Evolutionary conservation across 257 asterid genomes (phyloP), one percentile per base, ranked within the genome.

Genomic region (Nemophila menziesii): DNA sequence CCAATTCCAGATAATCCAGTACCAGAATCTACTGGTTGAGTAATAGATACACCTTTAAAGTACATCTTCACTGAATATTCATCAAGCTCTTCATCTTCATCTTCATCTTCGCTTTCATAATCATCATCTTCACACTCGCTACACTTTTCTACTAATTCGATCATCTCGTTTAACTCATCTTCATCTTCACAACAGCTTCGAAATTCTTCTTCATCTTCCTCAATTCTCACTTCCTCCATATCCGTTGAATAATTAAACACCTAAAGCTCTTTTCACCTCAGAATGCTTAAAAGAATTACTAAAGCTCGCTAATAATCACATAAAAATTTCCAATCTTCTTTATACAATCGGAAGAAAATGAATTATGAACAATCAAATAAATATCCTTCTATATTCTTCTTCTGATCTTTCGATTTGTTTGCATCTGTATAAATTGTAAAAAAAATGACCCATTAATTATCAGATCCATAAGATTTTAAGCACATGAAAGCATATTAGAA

Each of bases 191-290:
- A 85, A 51, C 99, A 90, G 71, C 99, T 85, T 48, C 82, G 69
- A 61, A 85, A 90, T 16, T 90, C 99, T 10, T 89, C 99, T 55
- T 89, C 95, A 0, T 90, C 96, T 46, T 85, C 94, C 53, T 77
- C 90, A 12, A 66, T 29, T 48, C 63, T 59, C 46, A 54, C 52
- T 51, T 46, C 65, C 2, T 41, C 46, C 46, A 41, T 41, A 19
- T 11, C 24, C 22, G n/a, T 16, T 22, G 11, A 13, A 41, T 20
- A 10, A 1, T 12, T 8, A 19, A 40, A 7, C 21, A 41, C 46
- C 46, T 24, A 41, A 41, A 19, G 11, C 20, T 17, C 46, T 41
- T 41, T 41, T 11, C 46, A 19, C 20, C 5, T 41, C 2, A 1
- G n/a, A 29, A 7, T 29, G 46, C 4, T 2, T 8, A n/a, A 7